Base-by-base conservation (phyloP, 2,329 filamentous ascomycete genomes). In the Chrysosporium queenslandicum region DNA sequence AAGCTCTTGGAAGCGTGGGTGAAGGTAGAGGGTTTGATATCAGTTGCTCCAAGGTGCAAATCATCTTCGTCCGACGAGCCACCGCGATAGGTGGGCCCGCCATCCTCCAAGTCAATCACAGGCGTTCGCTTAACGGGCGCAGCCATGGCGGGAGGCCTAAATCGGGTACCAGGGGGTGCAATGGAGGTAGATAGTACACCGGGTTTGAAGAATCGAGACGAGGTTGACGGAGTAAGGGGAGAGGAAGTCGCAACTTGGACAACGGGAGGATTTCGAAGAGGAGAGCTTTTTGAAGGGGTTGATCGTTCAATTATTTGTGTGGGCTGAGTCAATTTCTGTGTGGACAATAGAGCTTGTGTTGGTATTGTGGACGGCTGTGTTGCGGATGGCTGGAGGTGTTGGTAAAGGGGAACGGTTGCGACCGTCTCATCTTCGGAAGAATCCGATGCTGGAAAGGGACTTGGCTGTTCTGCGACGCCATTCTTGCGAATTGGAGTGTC, bases 201-300 rank as follows among this genome's bases (percentile, higher is more conserved):
- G 61, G 65, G 64, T 59, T 63, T 60, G 60, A 60, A 58, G 53
- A 51, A 63, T 50, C 64, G 65, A 32, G 69, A 66, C 32, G 72
- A 66, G 21, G 66, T 66, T 39, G 72, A 66, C 12, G 70, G 65
- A n/a, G 78, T 77, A 53, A 83, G 76, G 1, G 89, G 90, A 0
- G 91, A 96, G 2, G 90, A 96, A n/a, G 87, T 87, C 27, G 85
- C 83, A 2, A 96, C 90, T 66, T 95, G 90, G 52, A 96, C 73
- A 47, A 77, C 64, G 34, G 75, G 65, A 46, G 66, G 59, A 51
- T 61, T 56, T 53, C 59, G 61, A 1, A 61, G 60, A 45, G 64
- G 64, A 43, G 68, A 65, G 36, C 60, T 46, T 20, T 47, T 47
- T 12, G 50, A 64, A 36, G 66, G 57, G 30, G 66, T 62, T 2